phyloP scores from a whole-genome alignment of 805 yeast species.

The Candida jianshihensis region DNA sequence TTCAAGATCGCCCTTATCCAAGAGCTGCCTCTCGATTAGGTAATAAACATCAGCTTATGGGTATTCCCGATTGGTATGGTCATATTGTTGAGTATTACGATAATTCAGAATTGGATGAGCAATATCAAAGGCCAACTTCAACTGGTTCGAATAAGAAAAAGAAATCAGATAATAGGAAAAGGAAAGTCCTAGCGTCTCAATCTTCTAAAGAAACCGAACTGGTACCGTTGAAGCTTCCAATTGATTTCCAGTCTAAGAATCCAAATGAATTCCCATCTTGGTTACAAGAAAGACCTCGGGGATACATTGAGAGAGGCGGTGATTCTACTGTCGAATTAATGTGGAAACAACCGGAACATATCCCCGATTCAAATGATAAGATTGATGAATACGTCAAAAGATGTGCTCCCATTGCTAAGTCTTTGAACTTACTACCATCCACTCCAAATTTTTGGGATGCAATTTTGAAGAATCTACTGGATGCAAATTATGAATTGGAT shows the following conservation, averaged over 20 bases:
- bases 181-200: slow-evolving; percentile 13
- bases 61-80: slow-evolving; percentile 56
- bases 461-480: slow-evolving; percentile 48
- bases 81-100: slow-evolving; percentile 67
- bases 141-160: slow-evolving; percentile 16
- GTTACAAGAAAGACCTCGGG: slow-evolving; percentile 73
- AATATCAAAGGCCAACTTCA: slow-evolving; percentile 12
- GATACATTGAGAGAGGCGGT: slow-evolving; percentile 80
- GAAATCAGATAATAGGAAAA: slow-evolving; percentile 20
- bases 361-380: slow-evolving; percentile 16
- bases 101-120: slow-evolving; percentile 12
- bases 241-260: slow-evolving; percentile 32
- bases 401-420: slow-evolving; percentile 51
- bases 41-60: slow-evolving; percentile 62
- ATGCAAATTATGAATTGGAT: slow-evolving; percentile 40
- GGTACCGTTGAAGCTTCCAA: slow-evolving; percentile 35
- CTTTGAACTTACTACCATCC: slow-evolving; percentile 45
- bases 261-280: slow-evolving; percentile 57
- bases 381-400: slow-evolving; percentile 48
- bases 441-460: slow-evolving; percentile 84
- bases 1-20: slow-evolving; percentile 74
- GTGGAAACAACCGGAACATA: slow-evolving; percentile 49
- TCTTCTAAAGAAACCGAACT: slow-evolving; percentile 13
- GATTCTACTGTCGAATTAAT: slow-evolving; percentile 56
- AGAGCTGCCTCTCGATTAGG: slow-evolving; percentile 75